Evolutionary conservation across 176 grass and related monocot species (phyloP).

Genomic region (Oryza brachyantha): DNA sequence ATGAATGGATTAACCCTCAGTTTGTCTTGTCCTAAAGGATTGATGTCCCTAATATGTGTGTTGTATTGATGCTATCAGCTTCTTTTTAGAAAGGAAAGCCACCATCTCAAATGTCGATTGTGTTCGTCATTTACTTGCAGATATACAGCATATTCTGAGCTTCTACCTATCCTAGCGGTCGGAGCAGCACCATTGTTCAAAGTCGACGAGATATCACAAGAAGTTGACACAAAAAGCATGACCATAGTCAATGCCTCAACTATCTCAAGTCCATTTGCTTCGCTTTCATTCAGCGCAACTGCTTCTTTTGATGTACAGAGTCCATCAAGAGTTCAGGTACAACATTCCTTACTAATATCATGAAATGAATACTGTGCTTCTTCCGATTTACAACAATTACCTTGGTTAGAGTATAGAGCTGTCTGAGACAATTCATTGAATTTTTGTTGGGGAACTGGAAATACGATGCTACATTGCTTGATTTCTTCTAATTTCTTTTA

Average conservation of each 20-base stretch:
- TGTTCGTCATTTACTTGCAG: conserved; percentile 46
- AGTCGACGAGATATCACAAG: conserved; percentile 86
- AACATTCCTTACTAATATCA: background rate
- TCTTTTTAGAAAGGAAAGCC: background rate
- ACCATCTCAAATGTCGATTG: background rate
- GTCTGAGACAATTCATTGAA: background rate
- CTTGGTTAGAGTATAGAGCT: background rate
- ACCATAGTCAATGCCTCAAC: conserved; percentile 75
- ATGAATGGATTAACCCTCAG: no score
- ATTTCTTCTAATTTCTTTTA: background rate
- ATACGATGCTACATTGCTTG: background rate
- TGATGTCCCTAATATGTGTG: background rate
- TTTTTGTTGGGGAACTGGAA: background rate
- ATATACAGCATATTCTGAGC: conserved; percentile 90
- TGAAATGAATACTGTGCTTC: background rate
- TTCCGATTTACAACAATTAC: background rate
- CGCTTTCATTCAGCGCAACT: conserved; percentile 83
- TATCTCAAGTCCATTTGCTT: conserved; percentile 66
- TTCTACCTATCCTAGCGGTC: conserved; percentile 73
- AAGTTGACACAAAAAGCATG: conserved; percentile 59
- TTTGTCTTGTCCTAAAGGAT: no score
- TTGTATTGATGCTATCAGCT: background rate
- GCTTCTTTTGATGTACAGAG: conserved; percentile 82
- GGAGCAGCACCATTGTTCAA: conserved; percentile 74
- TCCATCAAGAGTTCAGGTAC: conserved; percentile 90